Evolutionary conservation across 192 early-diverging fungal species (phyloP).

Genomic region (Umbelopsis vinacea): DNA sequence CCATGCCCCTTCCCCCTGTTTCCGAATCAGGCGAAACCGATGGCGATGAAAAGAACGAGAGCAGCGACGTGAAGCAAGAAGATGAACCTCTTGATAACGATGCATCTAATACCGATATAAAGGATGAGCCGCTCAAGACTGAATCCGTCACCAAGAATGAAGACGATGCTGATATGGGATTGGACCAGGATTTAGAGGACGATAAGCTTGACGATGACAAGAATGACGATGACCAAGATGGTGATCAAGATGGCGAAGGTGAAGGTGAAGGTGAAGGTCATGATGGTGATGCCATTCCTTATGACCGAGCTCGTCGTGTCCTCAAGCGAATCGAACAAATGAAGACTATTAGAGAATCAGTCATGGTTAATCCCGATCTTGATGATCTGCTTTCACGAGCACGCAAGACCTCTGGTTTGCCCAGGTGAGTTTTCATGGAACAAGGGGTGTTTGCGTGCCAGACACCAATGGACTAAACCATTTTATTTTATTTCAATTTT

Average conservation of each 20-base stretch:
- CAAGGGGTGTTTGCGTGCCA: too few relatives aligned
- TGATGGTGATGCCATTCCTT: conserved; percentile 57
- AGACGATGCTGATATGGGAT: conserved; percentile 30
- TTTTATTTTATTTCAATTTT: not conserved
- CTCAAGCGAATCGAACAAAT: conserved; percentile 72
- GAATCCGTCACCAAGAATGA: conserved; percentile 24
- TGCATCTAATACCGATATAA: not conserved
- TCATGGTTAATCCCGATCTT: conserved; percentile 60
- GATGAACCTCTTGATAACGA: not conserved
- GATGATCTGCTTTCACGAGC: conserved; percentile 47
- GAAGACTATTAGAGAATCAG: conserved; percentile 66
- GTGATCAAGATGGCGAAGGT: conserved; percentile 46
- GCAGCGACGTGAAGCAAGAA: not conserved
- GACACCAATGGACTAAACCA: not conserved
- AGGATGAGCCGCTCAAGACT: conserved; percentile 18
- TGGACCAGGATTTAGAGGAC: conserved; percentile 41
- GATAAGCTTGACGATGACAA: conserved; percentile 39
- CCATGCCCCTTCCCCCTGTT: not conserved
- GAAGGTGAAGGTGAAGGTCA: conserved; percentile 44
- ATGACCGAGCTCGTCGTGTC: conserved; percentile 71
- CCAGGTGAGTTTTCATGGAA: conserved; percentile 35
- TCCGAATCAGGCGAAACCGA: not conserved
- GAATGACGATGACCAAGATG: conserved; percentile 38
- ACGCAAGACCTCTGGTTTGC: conserved; percentile 57
- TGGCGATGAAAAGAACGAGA: not conserved